A percentile compares a stretch with the other conserved stretches of the same genome.
Conservation (phyloP, 2,329 filamentous ascomycete species). For the Epichloe typhina region DNA sequence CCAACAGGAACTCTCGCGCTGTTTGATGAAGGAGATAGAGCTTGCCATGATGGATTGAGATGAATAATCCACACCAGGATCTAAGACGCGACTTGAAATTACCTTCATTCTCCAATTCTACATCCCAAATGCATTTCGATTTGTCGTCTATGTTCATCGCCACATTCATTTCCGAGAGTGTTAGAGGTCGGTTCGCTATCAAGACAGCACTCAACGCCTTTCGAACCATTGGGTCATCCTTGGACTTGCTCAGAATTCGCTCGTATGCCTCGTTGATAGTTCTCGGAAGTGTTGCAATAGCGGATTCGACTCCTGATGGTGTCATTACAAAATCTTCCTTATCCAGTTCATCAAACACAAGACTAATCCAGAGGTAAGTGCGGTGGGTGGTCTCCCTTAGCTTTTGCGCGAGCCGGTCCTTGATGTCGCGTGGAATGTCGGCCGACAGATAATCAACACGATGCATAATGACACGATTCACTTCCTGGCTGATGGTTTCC, state of each 20-base stretch:
- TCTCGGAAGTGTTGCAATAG: constrained; percentile 8
- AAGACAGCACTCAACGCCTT: neutral
- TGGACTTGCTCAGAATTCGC: neutral
- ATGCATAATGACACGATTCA: no score
- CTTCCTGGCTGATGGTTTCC: no score
- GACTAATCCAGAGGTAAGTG: constrained; percentile 25
- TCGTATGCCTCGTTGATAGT: neutral
- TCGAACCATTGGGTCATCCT: neutral
- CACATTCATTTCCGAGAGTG: no score
- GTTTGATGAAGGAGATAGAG: constrained; percentile 21
- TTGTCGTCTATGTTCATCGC: no score
- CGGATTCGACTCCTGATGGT: no score
- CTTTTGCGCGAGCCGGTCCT: neutral
- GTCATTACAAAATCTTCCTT: no score
- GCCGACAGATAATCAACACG: constrained; percentile 6
- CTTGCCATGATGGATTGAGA: constrained; percentile 14
- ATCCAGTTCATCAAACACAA: constrained; percentile 10
- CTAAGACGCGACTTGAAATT: no score
- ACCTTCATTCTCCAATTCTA: no score
- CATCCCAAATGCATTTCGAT: no score
- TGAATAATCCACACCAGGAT: constrained; percentile 10
- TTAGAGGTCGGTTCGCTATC: constrained; percentile 1
- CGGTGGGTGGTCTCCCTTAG: constrained; percentile 14
- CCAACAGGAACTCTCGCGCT: constrained; percentile 18
- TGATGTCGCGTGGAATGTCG: no score